Evolutionary conservation across 2,329 filamentous ascomycete genomes (phyloP), one percentile per base, ranked within the genome.

Genomic region (Monosporascus ibericus): DNA sequence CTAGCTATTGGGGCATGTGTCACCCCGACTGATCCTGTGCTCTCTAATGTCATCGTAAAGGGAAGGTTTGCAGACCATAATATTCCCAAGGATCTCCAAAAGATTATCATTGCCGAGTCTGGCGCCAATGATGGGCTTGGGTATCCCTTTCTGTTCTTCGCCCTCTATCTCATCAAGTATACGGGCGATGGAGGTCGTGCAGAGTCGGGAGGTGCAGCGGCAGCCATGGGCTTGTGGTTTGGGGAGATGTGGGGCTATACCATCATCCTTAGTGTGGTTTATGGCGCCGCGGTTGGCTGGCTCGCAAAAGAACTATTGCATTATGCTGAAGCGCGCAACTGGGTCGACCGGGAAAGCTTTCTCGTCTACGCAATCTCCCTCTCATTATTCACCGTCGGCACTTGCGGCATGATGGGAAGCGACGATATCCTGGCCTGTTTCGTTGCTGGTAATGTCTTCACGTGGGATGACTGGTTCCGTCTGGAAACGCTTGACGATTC

Each of bases 381-480:
- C 44, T 88, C 90, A 64, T 78, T 96, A 6, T 96, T 96, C 65
- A 88, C 95, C 50, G 80, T 90, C 0, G 91, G 91, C 0, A 95
- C 90, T 0, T 92, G 88, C 56, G 91, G 91, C 2, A 80, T 96
- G 76, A 80, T 95, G 48, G 91, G 90, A 1, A 92, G 85, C 37
- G 91, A 96, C 64, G 92, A 96, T 64, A 87, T 96, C 1, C 77
- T 96, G 6, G 91, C 92, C 1, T 95, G 90, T 71, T 71, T 96
- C 65, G 86, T 96, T 60, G 92, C 92, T 2, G 92, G 92, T 1
- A 96, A 95, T 63, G 82, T 82, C 1, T 95, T 96, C 60, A 95
- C 90, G 0, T 92, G 90, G 84, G 91, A 95, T 66, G 90, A 95
- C 70, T 95, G 90, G 90, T 96, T 96, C 70, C 86, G 92, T 0